Conservation (phyloP, 192 early-diverging fungal genomes). For the Entrophospora sp. region DNA sequence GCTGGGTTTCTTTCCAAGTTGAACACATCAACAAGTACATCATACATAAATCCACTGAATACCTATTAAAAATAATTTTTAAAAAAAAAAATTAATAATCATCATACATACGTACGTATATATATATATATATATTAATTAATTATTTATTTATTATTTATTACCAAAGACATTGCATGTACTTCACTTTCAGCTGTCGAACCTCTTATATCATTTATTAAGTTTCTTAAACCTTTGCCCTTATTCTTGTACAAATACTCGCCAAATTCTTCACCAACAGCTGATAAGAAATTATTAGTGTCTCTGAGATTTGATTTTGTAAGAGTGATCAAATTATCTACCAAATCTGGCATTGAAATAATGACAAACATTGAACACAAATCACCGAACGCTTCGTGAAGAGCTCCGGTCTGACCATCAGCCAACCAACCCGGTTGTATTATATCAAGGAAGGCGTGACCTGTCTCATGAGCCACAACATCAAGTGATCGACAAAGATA, state of each 20-base stretch:
- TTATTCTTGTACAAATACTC: background rate
- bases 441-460: background rate
- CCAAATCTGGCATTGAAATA: slow-evolving; percentile 3
- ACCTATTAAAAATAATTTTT: background rate
- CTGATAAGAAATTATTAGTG: background rate
- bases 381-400: slow-evolving; percentile 14
- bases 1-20: background rate
- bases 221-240: slow-evolving; percentile 9
- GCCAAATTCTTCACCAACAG: slow-evolving; percentile 10
- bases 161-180: slow-evolving; percentile 1
- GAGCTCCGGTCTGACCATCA: slow-evolving; percentile 2
- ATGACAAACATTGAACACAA: background rate
- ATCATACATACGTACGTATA: background rate
- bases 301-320: background rate
- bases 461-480: background rate
- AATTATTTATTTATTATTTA: too few relatives aligned
- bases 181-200: background rate
- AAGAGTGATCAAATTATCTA: background rate
- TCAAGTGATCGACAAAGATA: background rate
- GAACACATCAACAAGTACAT: background rate
- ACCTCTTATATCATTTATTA: background rate
- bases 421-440: background rate
- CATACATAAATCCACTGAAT: slow-evolving; percentile 7
- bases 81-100: background rate
- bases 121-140: background rate